Evolutionary conservation across 2,329 filamentous ascomycete genomes (phyloP).

Genomic region (Phyllosticta capitalensis): DNA sequence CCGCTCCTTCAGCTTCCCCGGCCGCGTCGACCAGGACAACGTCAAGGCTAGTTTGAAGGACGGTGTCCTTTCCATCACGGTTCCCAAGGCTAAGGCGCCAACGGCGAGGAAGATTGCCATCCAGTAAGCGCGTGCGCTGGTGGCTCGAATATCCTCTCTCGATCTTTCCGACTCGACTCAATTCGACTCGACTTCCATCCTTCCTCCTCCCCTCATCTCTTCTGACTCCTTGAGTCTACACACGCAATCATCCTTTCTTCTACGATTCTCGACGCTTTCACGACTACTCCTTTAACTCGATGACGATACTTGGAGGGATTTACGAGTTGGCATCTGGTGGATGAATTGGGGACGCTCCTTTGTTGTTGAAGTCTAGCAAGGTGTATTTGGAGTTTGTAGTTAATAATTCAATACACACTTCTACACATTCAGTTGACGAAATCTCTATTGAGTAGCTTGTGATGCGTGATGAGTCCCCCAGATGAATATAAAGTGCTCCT

Average conservation of each 20-base stretch:
- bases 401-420: neutral
- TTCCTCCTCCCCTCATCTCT: neutral
- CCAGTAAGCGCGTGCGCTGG: slow-evolving; percentile 31
- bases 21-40: slow-evolving; percentile 48
- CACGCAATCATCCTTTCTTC: neutral
- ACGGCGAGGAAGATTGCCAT: slow-evolving; percentile 46
- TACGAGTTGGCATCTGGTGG: neutral
- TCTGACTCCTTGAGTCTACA: neutral
- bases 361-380: neutral
- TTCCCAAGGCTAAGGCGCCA: slow-evolving; percentile 46
- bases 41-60: slow-evolving; percentile 53
- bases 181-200: neutral
- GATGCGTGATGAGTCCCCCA: too few species aligned
- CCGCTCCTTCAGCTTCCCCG: slow-evolving; percentile 50
- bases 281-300: neutral
- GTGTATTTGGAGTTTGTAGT: neutral
- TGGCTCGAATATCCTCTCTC: neutral
- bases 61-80: slow-evolving; percentile 47
- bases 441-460: too few species aligned
- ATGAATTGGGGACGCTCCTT: neutral
- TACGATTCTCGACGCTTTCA: neutral
- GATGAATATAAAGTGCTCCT: too few species aligned
- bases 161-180: neutral
- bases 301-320: neutral
- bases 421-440: neutral